phyloP scores from a whole-genome alignment of 2,329 filamentous ascomycete genomes.

The Trichoderma sp. region DNA sequence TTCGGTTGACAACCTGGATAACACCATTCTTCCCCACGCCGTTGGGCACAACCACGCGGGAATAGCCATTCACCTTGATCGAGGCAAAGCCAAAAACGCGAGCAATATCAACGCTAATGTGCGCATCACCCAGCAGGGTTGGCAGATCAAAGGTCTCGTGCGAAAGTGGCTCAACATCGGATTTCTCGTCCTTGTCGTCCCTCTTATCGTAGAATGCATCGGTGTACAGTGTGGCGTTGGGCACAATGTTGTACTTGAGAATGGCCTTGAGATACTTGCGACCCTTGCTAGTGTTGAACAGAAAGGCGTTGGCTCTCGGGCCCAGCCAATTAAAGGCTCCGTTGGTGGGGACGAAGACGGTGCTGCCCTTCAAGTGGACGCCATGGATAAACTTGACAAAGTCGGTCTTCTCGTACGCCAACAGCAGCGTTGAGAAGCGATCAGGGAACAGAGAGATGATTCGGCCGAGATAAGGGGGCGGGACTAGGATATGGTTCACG shows the following conservation, averaged over 20 bases:
- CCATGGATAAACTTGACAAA: slow-evolving; percentile 63
- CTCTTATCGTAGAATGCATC: slow-evolving; percentile 70
- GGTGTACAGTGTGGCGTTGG: slow-evolving; percentile 76
- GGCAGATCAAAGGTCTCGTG: slow-evolving; percentile 66
- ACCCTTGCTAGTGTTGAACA: slow-evolving; percentile 75
- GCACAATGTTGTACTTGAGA: slow-evolving; percentile 75
- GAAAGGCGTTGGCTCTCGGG: slow-evolving; percentile 72
- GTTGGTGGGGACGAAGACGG: slow-evolving; percentile 81
- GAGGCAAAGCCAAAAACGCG: slow-evolving; percentile 67
- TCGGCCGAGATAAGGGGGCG: slow-evolving; percentile 64
- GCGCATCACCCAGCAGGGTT: slow-evolving; percentile 68
- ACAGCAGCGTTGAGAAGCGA: slow-evolving; percentile 76
- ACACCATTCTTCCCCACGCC: slow-evolving; percentile 77
- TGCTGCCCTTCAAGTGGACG: slow-evolving; percentile 61
- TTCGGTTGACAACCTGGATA: slow-evolving; percentile 71
- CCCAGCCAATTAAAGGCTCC: slow-evolving; percentile 77
- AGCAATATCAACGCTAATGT: slow-evolving; percentile 70
- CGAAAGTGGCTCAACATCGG: slow-evolving; percentile 30
- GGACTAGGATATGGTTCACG: slow-evolving; percentile 72
- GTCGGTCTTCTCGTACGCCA: slow-evolving; percentile 74
- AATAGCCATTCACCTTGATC: slow-evolving; percentile 75
- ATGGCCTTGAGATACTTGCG: slow-evolving; percentile 75
- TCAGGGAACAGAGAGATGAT: slow-evolving; percentile 66
- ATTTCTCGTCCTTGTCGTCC: slow-evolving; percentile 35
- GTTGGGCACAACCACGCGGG: slow-evolving; percentile 67